phyloP scores from a whole-genome alignment of 139 green algal species.

The Chlamydomonas applanata region DNA sequence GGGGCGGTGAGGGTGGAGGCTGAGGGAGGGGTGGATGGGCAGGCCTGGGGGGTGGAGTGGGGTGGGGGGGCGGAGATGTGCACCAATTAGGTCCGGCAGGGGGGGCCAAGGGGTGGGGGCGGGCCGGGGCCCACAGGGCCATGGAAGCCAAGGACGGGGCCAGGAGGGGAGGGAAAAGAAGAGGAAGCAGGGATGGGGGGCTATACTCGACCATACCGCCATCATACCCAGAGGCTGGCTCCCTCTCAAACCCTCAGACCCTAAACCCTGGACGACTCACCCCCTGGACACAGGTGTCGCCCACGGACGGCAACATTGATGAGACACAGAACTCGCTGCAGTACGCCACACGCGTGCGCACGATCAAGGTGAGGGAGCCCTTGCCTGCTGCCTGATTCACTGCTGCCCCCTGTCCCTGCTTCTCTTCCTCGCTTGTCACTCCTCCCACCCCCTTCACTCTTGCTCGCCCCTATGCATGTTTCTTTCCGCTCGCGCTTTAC shows the following conservation, averaged over 20 bases:
- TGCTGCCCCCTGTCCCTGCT: no score
- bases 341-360: constrained; percentile 90
- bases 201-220: neutral
- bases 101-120: constrained; percentile 19
- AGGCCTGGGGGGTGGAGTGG: neutral
- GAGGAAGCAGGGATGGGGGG: neutral
- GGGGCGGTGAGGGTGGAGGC: neutral
- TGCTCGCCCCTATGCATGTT: no score
- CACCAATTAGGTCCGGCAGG: neutral
- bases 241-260: no score
- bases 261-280: constrained; percentile 38
- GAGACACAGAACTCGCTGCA: constrained; percentile 86
- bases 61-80: neutral
- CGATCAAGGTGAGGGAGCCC: constrained; percentile 71
- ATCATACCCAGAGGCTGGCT: no score
- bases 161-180: neutral
- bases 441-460: no score
- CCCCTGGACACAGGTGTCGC: constrained; percentile 44
- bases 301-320: constrained; percentile 87
- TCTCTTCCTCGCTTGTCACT: no score
- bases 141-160: constrained; percentile 85
- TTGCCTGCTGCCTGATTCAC: no score
- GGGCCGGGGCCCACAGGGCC: constrained; percentile 75
- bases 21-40: neutral
- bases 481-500: no score